phyloP scores from a whole-genome alignment of 352 stramenopile genomes.

The Phytophthora tentaculata region DNA sequence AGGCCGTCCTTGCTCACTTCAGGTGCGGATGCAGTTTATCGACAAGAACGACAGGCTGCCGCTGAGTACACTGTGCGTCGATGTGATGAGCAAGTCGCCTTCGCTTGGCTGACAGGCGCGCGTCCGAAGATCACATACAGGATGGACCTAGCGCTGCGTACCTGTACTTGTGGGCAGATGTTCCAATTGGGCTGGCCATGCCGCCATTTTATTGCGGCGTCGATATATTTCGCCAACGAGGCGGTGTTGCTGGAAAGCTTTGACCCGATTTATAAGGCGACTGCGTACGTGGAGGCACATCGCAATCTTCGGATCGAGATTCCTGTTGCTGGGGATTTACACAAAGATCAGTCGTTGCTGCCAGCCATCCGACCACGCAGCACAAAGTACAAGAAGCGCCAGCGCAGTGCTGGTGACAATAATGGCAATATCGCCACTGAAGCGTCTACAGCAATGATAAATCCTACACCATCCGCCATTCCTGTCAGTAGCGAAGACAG shows the following conservation, averaged over 20 bases:
- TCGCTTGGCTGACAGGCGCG: conserved; percentile 71
- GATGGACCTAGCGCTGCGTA: conserved; percentile 63
- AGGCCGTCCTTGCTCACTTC: conserved; percentile 52
- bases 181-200: conserved; percentile 82
- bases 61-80: conserved; percentile 61
- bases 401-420: conserved; percentile 32
- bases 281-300: conserved; percentile 61
- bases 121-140: conserved; percentile 74
- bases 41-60: conserved; percentile 63
- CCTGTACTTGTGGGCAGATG: conserved; percentile 74
- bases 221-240: conserved; percentile 66
- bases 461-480: conserved; percentile 15
- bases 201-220: conserved; percentile 76
- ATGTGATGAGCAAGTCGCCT: conserved; percentile 75
- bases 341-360: conserved; percentile 71
- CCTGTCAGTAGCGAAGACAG: conserved; percentile 20
- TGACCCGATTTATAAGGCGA: conserved; percentile 76
- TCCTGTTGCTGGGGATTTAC: conserved; percentile 66
- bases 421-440: conserved; percentile 6
- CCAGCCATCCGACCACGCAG: conserved; percentile 54
- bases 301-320: conserved; percentile 82
- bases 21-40: conserved; percentile 70
- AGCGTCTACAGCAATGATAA: conserved; percentile 12
- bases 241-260: conserved; percentile 64
- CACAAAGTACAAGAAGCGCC: conserved; percentile 70